These are phyloP conservation scores for Pseudocercospora fijiensis DNA, from an alignment of 2,329 filamentous ascomycete genomes.

Conservation along the genomic window DNA sequence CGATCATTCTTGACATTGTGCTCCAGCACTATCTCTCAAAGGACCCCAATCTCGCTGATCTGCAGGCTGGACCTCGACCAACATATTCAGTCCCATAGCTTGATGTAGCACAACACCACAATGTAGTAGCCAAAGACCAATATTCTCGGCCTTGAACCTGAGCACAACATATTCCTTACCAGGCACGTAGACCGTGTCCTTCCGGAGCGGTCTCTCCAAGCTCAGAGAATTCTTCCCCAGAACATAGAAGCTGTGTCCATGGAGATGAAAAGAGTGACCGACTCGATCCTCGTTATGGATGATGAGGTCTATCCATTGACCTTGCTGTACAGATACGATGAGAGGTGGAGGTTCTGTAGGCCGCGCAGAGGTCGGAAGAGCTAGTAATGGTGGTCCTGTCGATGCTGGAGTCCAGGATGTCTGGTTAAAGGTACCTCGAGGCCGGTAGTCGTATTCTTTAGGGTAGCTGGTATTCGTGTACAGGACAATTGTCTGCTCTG, in stretches of 20 bases:
- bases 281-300: constrained; percentile 54
- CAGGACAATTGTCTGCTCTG: constrained; percentile 44
- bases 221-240: constrained; percentile 8
- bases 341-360: constrained; percentile 42
- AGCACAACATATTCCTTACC: constrained; percentile 38
- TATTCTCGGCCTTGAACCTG: constrained; percentile 38
- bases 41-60: neutral
- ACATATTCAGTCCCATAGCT: constrained; percentile 20
- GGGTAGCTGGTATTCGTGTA: constrained; percentile 50
- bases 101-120: constrained; percentile 40
- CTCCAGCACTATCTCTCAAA: neutral
- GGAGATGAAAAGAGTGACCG: constrained; percentile 51
- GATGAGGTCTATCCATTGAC: constrained; percentile 47
- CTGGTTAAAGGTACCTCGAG: constrained; percentile 49
- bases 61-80: constrained; percentile 11
- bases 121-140: constrained; percentile 41
- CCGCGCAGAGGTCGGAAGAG: neutral
- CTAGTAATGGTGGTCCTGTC: neutral
- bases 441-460: constrained; percentile 43
- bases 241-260: constrained; percentile 32
- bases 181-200: constrained; percentile 39
- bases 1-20: neutral
- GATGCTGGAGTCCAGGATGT: constrained; percentile 42
- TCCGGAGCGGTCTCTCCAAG: constrained; percentile 23
- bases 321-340: constrained; percentile 32